Evolutionary conservation across 2,329 filamentous ascomycete species (phyloP), one percentile per base, ranked within the genome.

Genomic region (Colletotrichum magnum): DNA sequence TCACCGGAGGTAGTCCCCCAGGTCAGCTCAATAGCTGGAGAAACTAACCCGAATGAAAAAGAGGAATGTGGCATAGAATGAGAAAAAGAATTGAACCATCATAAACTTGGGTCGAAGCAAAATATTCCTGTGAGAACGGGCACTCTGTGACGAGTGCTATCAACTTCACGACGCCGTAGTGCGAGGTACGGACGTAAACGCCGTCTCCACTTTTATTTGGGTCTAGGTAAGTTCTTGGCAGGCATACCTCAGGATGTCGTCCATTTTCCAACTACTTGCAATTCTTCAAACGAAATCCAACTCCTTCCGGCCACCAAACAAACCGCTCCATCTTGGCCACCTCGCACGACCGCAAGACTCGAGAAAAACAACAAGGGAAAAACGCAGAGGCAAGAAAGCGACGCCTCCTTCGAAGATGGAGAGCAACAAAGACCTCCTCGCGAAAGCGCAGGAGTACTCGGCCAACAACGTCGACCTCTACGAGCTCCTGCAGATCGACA

Each of bases 401-500:
- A 41, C 28, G 21, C 54, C 62, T 10, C 21, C 2, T 24, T 24
- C 21, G 21, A 36, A 68, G 50, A 70, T 70, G 68, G 68, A 68
- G 26, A 64, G 81, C 70, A 76, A 85, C 66, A 83, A 82, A 57
- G 87, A 89, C 52, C 82, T 89, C 54, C 73, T 87, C 65, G 79
- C 83, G 36, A 85, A 84, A 71, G 87, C 88, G 62, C 82, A 86
- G 77, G 87, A 89, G 71, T 88, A 89, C 74, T 90, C 90, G 50
- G 83, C 86, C 63, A 84, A 86, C n/a, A 84, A 87, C 66, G 79
- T 89, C 73, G 93, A 97, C 79, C 92, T 95, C 72, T 97, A 96
- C 83, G 89, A 88, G 28, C 86, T 97, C 28, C 88, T 97, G 16
- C 88, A 87, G 64, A 85, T 96, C 58, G 84, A 89, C 64, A 85